Base-by-base conservation (phyloP, 768 basidiomycete genomes). In the Tulasnella sp. region DNA sequence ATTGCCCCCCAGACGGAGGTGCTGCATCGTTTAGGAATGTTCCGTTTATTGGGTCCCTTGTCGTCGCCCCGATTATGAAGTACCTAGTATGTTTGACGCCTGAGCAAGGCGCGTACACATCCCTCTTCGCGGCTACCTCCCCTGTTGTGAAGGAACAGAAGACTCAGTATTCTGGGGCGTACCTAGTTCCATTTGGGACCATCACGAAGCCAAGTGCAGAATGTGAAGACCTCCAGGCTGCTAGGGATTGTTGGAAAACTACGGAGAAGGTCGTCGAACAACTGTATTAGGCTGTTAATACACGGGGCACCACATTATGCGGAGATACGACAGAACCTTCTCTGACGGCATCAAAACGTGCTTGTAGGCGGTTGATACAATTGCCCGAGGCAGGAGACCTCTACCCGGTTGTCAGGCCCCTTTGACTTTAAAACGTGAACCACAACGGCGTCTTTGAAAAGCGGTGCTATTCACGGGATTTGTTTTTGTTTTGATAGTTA, bases 71-170 rank as follows among this genome's bases (percentile, higher is more conserved):
- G 38, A 68, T 68, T 39, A 68, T 68, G 67, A 68, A 68, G 29
- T 68, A 49, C 49, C 2, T 68, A 25, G 38, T 68, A 22, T 34
- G 67, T 68, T 29, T 68, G 67, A 39, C 67, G 4, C 34, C 67
- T 1, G 67, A 34, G 31, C 31, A 73, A 45, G 76, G 76, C 15
- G 70, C 76, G 36, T 38, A 42, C 29, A 77, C 70, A 9, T 45
- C 70, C 29, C 71, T 77, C 42, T 77, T 77, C 71, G 76, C 76
- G 15, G 76, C 76, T 12, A 73, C 76, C 7, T 52, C 71, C 14
- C 58, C 76, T n/a, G 40, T 25, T 14, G 71, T 77, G 19, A 67
- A 49, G 40, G 71, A 36, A 11, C 29, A 73, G 14, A 34, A 38
- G 38, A 36, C 9, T 31, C n/a, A 39, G 40, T 77, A 72, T 31